phyloP scores from a whole-genome alignment of 1,284 basidiomycete species.

The Sanghuangporus weigelae region DNA sequence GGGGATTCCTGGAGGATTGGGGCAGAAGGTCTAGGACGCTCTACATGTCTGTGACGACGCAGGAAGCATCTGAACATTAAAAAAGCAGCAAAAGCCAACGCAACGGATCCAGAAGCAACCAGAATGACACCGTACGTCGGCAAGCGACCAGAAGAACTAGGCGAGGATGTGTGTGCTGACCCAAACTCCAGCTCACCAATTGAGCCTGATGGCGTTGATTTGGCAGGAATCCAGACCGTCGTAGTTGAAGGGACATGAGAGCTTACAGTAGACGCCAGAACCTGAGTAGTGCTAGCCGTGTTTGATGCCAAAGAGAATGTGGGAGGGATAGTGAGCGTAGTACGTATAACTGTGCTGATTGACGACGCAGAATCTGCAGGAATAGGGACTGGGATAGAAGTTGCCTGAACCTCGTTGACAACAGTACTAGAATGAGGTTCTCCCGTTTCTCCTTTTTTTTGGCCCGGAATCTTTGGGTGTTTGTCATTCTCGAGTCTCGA shows the following conservation, averaged over 20 bases:
- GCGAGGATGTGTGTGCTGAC: not conserved
- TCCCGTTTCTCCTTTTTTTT: not conserved
- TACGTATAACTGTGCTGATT: not conserved
- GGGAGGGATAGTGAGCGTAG: slow-evolving; percentile 10
- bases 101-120: slow-evolving; percentile 48
- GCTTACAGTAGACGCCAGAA: not conserved
- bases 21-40: slow-evolving; percentile 58
- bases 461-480: not conserved
- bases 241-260: slow-evolving; percentile 4
- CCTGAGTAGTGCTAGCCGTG: not conserved
- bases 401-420: slow-evolving; percentile 8
- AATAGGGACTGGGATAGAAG: slow-evolving; percentile 13
- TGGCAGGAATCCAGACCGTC: slow-evolving; percentile 12
- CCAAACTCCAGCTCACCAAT: not conserved
- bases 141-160: slow-evolving; percentile 30
- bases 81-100: slow-evolving; percentile 48
- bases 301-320: not conserved
- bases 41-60: slow-evolving; percentile 42
- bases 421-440: not conserved
- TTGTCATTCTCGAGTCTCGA: not conserved
- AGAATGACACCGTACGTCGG: slow-evolving; percentile 45
- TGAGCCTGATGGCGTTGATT: not conserved
- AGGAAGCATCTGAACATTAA: slow-evolving; percentile 44
- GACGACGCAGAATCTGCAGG: not conserved
- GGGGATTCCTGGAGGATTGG: slow-evolving; percentile 67